Evolutionary conservation across 1,284 basidiomycete species (phyloP).

Genomic region (Microbotryum lychnidis-dioicae): DNA sequence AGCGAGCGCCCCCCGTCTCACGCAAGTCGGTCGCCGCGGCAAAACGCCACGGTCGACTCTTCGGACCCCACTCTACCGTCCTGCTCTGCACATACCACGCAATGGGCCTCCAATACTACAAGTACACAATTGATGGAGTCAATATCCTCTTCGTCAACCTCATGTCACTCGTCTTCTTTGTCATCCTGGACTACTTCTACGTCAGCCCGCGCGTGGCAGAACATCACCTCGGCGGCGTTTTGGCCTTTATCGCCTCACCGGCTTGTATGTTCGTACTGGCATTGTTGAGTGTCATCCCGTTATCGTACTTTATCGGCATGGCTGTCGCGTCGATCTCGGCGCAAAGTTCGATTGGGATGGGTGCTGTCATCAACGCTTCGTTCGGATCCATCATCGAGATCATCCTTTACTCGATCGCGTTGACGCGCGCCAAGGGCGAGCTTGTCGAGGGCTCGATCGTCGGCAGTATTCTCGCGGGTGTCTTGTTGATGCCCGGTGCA

Average conservation of each 20-base stretch:
- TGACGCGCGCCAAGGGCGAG: constrained; percentile 80
- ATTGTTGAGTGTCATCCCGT: constrained; percentile 85
- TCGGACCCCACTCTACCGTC: constrained; percentile 57
- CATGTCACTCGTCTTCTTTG: constrained; percentile 86
- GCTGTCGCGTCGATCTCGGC: constrained; percentile 97
- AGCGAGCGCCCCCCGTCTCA: constrained; percentile 40
- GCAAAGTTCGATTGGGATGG: constrained; percentile 97
- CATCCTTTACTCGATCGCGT: constrained; percentile 80
- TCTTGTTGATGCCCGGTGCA: constrained; percentile 90
- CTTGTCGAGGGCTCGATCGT: constrained; percentile 97
- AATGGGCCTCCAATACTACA: constrained; percentile 87
- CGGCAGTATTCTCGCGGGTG: constrained; percentile 86
- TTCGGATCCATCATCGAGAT: constrained; percentile 99
- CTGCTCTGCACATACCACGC: constrained; percentile 93
- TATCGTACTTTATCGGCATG: constrained; percentile 99
- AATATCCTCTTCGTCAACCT: constrained; percentile 99
- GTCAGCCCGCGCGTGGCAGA: constrained; percentile 63
- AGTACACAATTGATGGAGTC: constrained; percentile 97
- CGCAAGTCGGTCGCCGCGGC: constrained; percentile 45
- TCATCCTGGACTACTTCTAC: constrained; percentile 85
- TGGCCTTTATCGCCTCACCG: constrained; percentile 67
- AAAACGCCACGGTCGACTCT: constrained; percentile 44
- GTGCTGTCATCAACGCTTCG: constrained; percentile 98
- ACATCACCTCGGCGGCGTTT: constrained; percentile 50
- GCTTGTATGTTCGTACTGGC: constrained; percentile 76